Conservation (phyloP, 805 yeast genomes). For the Teunomyces panamensis region DNA sequence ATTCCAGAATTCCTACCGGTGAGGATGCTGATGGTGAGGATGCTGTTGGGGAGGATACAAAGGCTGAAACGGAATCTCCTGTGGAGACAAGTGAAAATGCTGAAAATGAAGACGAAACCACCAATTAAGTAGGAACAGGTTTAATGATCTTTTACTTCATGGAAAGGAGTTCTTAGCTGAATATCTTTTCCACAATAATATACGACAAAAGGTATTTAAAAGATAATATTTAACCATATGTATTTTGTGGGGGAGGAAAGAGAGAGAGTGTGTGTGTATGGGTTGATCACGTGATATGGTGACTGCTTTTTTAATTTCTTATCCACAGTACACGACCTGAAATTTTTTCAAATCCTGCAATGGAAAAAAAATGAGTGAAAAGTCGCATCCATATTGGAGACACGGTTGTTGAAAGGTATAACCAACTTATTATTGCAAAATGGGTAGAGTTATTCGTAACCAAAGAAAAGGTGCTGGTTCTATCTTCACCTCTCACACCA, state of each 20-base stretch:
- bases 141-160: neutral
- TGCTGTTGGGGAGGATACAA: conserved; percentile 8
- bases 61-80: conserved; percentile 9
- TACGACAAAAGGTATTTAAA: neutral
- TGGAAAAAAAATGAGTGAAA: conserved; percentile 1
- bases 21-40: conserved; percentile 2
- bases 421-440: conserved; percentile 13
- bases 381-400: neutral
- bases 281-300: conserved; percentile 1
- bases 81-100: conserved; percentile 17
- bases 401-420: conserved; percentile 3
- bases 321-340: neutral
- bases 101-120: conserved; percentile 16
- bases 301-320: conserved; percentile 6
- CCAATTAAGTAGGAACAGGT: neutral
- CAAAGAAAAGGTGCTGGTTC: conserved; percentile 99
- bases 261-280: too few species aligned
- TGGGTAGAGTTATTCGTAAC: conserved; percentile 98
- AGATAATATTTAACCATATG: too few species aligned
- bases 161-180: conserved; percentile 13
- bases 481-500: conserved; percentile 99
- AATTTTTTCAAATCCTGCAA: neutral
- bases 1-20: conserved; percentile 35
- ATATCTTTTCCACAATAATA: conserved; percentile 7
- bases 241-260: too few species aligned